Conservation (phyloP, 768 basidiomycete species). For the Candolleomyces efflorescens region DNA sequence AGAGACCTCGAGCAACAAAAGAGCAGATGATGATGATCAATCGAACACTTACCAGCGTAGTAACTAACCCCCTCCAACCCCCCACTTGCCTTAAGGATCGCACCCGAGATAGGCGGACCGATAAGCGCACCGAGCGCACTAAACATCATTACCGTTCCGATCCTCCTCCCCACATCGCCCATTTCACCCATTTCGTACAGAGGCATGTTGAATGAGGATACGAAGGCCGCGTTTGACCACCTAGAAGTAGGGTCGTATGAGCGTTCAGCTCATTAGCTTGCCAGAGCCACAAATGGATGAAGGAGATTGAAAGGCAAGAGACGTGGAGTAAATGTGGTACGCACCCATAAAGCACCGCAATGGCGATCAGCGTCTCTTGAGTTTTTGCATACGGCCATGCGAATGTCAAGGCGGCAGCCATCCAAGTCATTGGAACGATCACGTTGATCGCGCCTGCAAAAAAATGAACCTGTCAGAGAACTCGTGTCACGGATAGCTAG, state of each 20-base stretch:
- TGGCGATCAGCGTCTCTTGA: slow-evolving; percentile 36
- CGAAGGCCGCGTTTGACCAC: slow-evolving; percentile 46
- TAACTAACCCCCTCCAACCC: slow-evolving; percentile 43
- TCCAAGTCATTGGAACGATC: slow-evolving; percentile 46
- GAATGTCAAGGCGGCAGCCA: slow-evolving; percentile 50
- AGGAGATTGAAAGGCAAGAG: background rate
- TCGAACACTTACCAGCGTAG: slow-evolving; percentile 39
- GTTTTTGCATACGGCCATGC: slow-evolving; percentile 54
- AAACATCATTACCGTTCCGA: slow-evolving; percentile 51
- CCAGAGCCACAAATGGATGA: no score
- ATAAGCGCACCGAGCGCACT: slow-evolving; percentile 50
- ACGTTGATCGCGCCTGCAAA: slow-evolving; percentile 51
- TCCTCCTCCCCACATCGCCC: slow-evolving; percentile 51
- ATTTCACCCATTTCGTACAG: slow-evolving; percentile 46
- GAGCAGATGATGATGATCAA: background rate
- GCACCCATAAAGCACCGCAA: slow-evolving; percentile 58
- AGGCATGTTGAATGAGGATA: slow-evolving; percentile 42
- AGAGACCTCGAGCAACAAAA: background rate
- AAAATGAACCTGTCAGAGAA: background rate
- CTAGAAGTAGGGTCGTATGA: slow-evolving; percentile 24
- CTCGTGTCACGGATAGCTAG: no score
- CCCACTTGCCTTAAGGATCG: slow-evolving; percentile 42
- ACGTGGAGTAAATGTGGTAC: slow-evolving; percentile 12
- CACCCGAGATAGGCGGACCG: slow-evolving; percentile 63
- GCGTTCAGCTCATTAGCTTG: no score